Evolutionary conservation across 2,329 filamentous ascomycete species (phyloP), one percentile per base, ranked within the genome.

Genomic region (Aspergillus hortae): DNA sequence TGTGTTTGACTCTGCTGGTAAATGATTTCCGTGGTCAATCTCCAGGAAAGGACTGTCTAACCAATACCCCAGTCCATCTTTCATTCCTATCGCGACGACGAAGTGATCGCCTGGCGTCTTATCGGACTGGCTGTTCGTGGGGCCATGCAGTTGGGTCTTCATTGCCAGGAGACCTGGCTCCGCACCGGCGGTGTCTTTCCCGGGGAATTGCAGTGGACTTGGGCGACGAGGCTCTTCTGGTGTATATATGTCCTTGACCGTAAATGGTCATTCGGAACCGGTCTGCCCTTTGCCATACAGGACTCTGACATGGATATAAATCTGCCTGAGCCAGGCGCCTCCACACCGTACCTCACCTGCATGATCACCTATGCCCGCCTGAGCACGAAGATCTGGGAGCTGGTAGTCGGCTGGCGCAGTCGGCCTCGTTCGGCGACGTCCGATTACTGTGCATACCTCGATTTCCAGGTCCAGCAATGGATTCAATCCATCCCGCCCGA

Each of bases 231-330:
- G 23, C 50, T 80, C 0, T 80, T 80, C 53, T 81, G 78, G 77
- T 77, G 72, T 27, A 75, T 79, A 15, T 80, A 80, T 49, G 74
- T 78, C 0, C 69, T 81, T 0, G 78, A 80, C 46, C 74, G 77
- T 1, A 73, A 78, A 19, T 81, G 77, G 75, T 79, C 76, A 9
- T 78, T 80, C 32, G 77, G 77, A 2, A 80, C 77, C 0, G 77
- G 77, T 11, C 58, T 80, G 17, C 77, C 77, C 0, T 80, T 79
- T 56, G 73, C 73, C 0, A 67, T 80, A 4, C 68, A 76, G 10
- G 77, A 80, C 48, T 69, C 72, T 0, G 78, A 80, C 45, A 76
- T 80, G 53, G 78, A 80, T 46, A 74, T 76, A 0, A 71, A 74
- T 35, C 57, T 80, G 1, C 75, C 76, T 0, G 72, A 78, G 47